Base-by-base conservation (phyloP, 2,329 filamentous ascomycete genomes). In the Aureobasidium subglaciale region DNA sequence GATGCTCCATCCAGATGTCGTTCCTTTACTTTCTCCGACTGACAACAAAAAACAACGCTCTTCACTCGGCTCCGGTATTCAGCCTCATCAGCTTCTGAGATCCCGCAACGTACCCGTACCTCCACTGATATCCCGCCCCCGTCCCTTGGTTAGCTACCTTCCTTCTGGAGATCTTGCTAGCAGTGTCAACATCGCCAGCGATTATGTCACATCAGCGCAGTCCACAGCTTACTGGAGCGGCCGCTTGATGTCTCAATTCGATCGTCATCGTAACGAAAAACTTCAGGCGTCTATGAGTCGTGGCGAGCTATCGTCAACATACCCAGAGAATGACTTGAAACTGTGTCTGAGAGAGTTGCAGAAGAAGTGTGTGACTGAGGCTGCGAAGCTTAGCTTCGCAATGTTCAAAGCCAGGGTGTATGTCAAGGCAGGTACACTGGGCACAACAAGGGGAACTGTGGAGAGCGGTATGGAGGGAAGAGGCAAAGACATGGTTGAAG, bases 201-300 rank as follows among this genome's bases (percentile, higher is more conserved):
- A 43, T 3, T 9, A n/a, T 18, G 50, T 54, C 18, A 54, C 37
- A 8, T 29, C 32, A 35, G 27, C 27, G 8, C 50, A 54, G 18
- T 34, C 50, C 7, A 54, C 38, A 2, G 50, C 50, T 13, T 54
- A 54, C 38, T 54, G 50, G 50, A 54, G 27, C 9, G 50, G 50
- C 7, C 50, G 50, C 27, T 22, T 54, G 8, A 54, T 54, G 50
- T 25, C 50, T 11, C 50, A 54, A 7, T 34, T 54, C 29, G 50
- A 54, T 11, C 20, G 38, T 8, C 50, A 20, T 16, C 50, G 50
- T 29, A 54, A 54, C 20, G 29, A 54, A 13, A 25, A 43, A 20
- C 27, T 54, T 8, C 27, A 54, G 16, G 18, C 18, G 9, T 22
- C 20, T 6, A 4, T 43, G 10, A 6, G 10, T 7, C n/a, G 27